These are phyloP conservation scores for Neocallimastix lanati DNA, from an alignment of 192 early-diverging fungal species.

Conservation along the genomic window DNA sequence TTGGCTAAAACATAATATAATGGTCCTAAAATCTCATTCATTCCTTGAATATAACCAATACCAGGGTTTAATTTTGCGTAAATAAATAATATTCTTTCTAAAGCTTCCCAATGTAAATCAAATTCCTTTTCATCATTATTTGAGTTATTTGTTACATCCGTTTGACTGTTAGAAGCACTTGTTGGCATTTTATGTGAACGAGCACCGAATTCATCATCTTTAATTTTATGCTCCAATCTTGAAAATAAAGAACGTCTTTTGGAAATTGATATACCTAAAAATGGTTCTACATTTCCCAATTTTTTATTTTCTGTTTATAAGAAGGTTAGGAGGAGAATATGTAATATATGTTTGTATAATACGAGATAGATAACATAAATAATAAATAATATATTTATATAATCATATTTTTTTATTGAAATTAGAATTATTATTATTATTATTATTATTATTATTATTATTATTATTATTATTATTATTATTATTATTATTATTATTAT, in stretches of 20 bases:
- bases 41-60: constrained; percentile 70
- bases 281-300: neutral
- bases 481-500: no score
- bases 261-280: constrained; percentile 1
- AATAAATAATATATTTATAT: no score
- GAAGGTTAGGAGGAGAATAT: no score
- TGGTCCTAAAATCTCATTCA: constrained; percentile 69
- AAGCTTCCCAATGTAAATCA: constrained; percentile 61
- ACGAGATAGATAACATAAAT: no score
- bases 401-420: no score
- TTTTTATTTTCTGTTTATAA: constrained; percentile 7
- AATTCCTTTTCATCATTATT: constrained; percentile 7
- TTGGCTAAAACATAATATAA: constrained; percentile 60
- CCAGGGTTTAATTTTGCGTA: constrained; percentile 65
- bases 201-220: constrained; percentile 27
- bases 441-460: no score
- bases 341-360: no score
- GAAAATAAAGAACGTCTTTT: constrained; percentile 14
- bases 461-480: no score
- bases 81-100: constrained; percentile 59
- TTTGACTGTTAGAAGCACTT: neutral
- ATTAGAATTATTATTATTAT: no score
- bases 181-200: constrained; percentile 16
- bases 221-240: constrained; percentile 42
- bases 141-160: neutral